phyloP scores from a whole-genome alignment of 2,329 filamentous ascomycete genomes.

The Teratosphaeria zuluensis region DNA sequence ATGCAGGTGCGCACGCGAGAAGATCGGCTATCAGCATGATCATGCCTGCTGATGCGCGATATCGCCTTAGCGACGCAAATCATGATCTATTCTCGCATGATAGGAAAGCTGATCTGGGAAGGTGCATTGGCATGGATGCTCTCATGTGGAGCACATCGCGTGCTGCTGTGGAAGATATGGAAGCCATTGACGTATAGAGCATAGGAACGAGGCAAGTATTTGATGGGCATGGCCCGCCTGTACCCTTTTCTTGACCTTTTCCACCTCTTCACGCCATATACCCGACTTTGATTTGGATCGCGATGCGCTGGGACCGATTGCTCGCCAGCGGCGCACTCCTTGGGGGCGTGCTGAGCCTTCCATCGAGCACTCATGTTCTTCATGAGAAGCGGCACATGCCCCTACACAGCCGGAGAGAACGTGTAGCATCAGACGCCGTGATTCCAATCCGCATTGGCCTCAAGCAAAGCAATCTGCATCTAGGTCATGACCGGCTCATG shows the following conservation, averaged over 20 bases:
- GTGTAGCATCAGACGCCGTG: conserved; percentile 25
- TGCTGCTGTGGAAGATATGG: background rate
- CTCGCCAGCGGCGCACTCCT: background rate
- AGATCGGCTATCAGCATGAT: background rate
- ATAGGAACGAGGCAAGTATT: background rate
- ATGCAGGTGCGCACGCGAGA: background rate
- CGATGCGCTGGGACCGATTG: background rate
- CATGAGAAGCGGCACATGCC: conserved; percentile 8
- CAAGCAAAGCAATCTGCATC: conserved; percentile 14
- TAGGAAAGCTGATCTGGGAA: background rate
- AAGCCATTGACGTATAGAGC: background rate
- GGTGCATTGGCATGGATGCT: background rate
- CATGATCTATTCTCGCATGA: background rate
- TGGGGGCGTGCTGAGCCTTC: background rate
- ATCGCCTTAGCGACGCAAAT: background rate
- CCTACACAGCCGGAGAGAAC: conserved; percentile 24
- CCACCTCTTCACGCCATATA: background rate
- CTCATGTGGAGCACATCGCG: background rate
- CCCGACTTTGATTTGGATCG: background rate
- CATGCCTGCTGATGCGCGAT: background rate
- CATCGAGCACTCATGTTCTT: conserved; percentile 8
- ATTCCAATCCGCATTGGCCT: conserved; percentile 18
- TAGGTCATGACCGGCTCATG: conserved; percentile 20
- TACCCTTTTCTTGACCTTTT: background rate
- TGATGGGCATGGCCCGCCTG: background rate